A percentile compares a stretch with the other conserved stretches of the same genome.
Evolutionary conservation across 257 asterid genomes (phyloP).

Genomic region (Solanum sejunctum): DNA sequence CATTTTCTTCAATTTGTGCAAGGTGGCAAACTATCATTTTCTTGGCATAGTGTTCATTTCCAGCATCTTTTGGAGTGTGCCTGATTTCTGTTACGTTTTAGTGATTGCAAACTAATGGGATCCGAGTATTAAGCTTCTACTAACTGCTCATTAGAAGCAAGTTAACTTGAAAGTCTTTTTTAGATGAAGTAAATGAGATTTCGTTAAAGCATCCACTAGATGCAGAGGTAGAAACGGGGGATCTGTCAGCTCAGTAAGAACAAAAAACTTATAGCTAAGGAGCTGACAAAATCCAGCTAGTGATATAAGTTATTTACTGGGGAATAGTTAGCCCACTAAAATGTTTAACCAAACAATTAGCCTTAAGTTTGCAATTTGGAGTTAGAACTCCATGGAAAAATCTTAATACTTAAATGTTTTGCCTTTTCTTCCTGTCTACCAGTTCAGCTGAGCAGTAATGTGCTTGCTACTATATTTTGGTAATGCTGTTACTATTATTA

Average conservation of each 20-base stretch:
- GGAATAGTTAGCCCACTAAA: no score
- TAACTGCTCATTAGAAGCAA: background rate
- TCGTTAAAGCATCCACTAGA: no score
- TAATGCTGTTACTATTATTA: background rate
- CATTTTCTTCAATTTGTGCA: conserved; percentile 43
- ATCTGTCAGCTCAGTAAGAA: no score
- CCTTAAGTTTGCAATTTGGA: no score
- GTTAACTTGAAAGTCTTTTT: background rate
- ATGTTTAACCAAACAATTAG: no score
- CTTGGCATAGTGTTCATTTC: background rate
- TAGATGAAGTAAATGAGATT: no score
- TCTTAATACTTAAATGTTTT: background rate
- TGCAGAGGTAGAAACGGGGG: no score
- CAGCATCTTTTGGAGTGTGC: background rate
- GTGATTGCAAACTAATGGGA: background rate
- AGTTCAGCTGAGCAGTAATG: background rate
- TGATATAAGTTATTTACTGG: no score
- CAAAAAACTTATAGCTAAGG: no score
- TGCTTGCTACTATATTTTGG: background rate
- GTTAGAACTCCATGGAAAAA: background rate
- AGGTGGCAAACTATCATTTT: conserved; percentile 27
- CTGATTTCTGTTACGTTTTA: background rate
- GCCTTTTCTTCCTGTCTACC: background rate
- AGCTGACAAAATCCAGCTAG: no score
- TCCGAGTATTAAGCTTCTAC: background rate